Base-by-base conservation (phyloP, 495 filamentous ascomycete species). In the Articulospora tetracladia region DNA sequence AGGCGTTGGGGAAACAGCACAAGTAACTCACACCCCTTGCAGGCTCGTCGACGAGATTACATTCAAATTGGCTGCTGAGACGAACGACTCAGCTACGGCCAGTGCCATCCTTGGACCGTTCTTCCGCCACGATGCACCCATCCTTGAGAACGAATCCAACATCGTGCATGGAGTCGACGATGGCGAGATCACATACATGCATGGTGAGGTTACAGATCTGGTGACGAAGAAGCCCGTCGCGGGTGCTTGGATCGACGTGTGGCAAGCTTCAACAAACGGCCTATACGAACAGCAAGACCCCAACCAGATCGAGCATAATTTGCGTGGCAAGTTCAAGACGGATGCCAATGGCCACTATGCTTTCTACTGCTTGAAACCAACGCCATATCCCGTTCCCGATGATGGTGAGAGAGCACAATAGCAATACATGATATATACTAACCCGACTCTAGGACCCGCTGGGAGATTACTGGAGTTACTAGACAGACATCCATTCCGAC, bases 201-300 rank as follows among this genome's bases (percentile, higher is more conserved):
- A 91, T 79, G 90, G 90, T 61, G 75, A 79, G 52, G 81, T 93
- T 65, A 77, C 70, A 58, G 89, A 93, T 74, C 81, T 91, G 68
- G 79, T 83, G 55, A 91, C 89, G 23, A 85, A 85, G 66, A 77
- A 83, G 73, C 85, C 85, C 57, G 86, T 93, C 70, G 80, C 76
- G 50, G 73, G 74, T 66, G 89, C 88, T 67, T 85, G 88, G 56
- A 83, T 93, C 69, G 90, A 94, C 72, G 87, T 92, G 77, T 94
- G 90, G 90, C 88, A 94, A 71, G 88, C 89, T 41, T 87, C 83
- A 7, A 79, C 88, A 73, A 94, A 93, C 77, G 89, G 89, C 68
- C 83, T 88, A 70, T 94, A 94, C 82, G 90, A 94, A 72, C 91
- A 92, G 85, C 90, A 94, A 76, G 90, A 93, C 73, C 85, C 87